A percentile compares a stretch with the other conserved stretches of the same genome.
These are phyloP conservation scores for Prorocentrum cordatum DNA, from an alignment of 169 alveolate species.

Conservation along the genomic window DNA sequence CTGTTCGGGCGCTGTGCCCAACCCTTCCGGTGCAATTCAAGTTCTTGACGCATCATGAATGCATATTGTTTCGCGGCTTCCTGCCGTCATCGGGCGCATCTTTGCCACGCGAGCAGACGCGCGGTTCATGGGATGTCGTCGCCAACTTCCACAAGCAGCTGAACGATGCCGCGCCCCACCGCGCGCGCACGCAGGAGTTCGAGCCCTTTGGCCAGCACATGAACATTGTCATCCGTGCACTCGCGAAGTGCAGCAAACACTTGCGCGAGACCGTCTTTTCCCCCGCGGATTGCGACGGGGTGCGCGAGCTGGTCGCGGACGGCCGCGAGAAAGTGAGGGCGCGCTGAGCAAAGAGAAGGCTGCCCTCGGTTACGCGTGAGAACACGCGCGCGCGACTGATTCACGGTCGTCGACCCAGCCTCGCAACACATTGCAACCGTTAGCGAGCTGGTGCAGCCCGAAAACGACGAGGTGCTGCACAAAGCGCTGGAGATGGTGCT, in stretches of 20 bases:
- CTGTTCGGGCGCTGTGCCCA: too few relatives aligned
- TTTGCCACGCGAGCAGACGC: too few relatives aligned
- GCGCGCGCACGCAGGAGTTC: background rate
- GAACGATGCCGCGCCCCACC: too few relatives aligned
- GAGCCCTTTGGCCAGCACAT: background rate
- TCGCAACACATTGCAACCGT: background rate
- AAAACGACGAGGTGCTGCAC: background rate
- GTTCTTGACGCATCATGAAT: too few relatives aligned
- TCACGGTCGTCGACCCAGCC: background rate
- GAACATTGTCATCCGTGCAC: background rate
- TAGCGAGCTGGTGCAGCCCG: background rate
- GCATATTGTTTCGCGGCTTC: too few relatives aligned
- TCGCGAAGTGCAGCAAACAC: background rate
- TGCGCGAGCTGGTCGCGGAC: slow-evolving; percentile 5
- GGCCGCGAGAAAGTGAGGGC: slow-evolving; percentile 27
- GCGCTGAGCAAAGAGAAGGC: background rate
- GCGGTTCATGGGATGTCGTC: too few relatives aligned
- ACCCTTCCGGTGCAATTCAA: too few relatives aligned
- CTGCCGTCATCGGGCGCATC: too few relatives aligned
- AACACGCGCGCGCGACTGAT: background rate
- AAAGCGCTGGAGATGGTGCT: background rate
- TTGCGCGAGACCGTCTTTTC: background rate
- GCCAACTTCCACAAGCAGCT: too few relatives aligned
- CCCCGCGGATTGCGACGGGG: background rate
- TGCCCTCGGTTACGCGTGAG: background rate